Percentiles rank a stretch among this genome's conserved stretches.
Evolutionary conservation across 2,329 filamentous ascomycete genomes (phyloP).

Genomic region (Shiraia bambusicola): DNA sequence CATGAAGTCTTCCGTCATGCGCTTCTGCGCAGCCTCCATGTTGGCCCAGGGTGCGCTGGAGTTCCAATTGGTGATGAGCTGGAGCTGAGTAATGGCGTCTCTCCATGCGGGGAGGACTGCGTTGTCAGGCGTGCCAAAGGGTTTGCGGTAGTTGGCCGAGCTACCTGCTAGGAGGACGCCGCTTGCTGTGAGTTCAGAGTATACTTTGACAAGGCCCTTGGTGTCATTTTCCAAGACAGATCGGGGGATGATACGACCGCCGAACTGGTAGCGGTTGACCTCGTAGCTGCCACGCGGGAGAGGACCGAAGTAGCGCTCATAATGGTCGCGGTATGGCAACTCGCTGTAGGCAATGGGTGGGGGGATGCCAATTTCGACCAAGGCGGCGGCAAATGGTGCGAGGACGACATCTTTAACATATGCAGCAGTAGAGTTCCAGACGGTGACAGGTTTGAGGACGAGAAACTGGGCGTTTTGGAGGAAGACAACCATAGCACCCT

Average conservation of each 20-base stretch:
- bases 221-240: conserved; percentile 19
- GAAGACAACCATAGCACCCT: conserved; percentile 23
- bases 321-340: conserved; percentile 28
- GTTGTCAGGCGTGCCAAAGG: conserved; percentile 16
- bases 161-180: conserved; percentile 21
- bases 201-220: conserved; percentile 14
- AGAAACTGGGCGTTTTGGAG: conserved; percentile 13
- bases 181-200: conserved; percentile 11
- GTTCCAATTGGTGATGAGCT: conserved; percentile 25
- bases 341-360: conserved; percentile 23
- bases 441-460: conserved; percentile 17
- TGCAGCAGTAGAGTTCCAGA: conserved; percentile 14
- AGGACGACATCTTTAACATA: conserved; percentile 23
- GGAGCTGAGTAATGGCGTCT: conserved; percentile 18
- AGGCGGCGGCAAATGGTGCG: conserved; percentile 22
- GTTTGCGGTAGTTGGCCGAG: conserved; percentile 19
- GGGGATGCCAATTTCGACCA: conserved; percentile 19
- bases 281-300: conserved; percentile 24
- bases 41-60: conserved; percentile 13
- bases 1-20: conserved; percentile 24
- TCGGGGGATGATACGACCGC: conserved; percentile 22
- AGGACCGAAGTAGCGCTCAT: conserved; percentile 28
- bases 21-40: conserved; percentile 9
- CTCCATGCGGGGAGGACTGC: conserved; percentile 29
- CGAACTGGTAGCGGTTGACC: conserved; percentile 23